A percentile compares a stretch with the other conserved stretches of the same genome.
Conservation (phyloP, 441 rosid species). For the Arabidopsis hybrid region DNA sequence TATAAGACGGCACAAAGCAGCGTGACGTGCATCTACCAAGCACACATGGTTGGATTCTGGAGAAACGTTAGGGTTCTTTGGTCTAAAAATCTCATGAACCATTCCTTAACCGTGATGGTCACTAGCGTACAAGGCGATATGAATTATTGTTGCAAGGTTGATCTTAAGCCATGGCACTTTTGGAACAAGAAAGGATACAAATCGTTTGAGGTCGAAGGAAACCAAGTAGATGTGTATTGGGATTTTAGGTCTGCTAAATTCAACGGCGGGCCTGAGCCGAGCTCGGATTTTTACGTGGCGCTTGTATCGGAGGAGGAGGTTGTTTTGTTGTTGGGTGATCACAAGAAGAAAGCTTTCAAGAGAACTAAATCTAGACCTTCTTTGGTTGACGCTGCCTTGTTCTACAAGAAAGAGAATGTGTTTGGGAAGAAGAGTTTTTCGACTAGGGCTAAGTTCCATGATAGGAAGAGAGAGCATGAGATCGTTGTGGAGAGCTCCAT, state of each 20-base stretch:
- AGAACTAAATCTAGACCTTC: conserved; percentile 71
- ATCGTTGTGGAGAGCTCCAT: conserved; percentile 66
- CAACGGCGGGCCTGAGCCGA: conserved; percentile 54
- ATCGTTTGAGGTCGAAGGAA: conserved; percentile 59
- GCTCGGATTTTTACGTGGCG: conserved; percentile 65
- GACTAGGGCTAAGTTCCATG: conserved; percentile 61
- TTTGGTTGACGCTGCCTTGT: conserved; percentile 54
- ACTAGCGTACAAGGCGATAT: conserved; percentile 54
- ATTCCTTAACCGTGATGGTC: conserved; percentile 57
- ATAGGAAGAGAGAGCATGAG: conserved; percentile 64
- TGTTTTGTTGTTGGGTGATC: conserved; percentile 64
- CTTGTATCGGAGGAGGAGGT: conserved; percentile 68
- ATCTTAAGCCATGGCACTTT: conserved; percentile 78
- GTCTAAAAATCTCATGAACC: conserved; percentile 71
- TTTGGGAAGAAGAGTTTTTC: conserved; percentile 64
- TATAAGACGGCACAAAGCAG: conserved; percentile 48
- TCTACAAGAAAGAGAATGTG: conserved; percentile 70
- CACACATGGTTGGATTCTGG: conserved; percentile 45
- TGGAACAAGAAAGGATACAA: conserved; percentile 77
- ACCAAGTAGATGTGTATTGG: conserved; percentile 64
- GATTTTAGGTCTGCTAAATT: conserved; percentile 76
- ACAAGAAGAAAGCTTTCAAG: conserved; percentile 72
- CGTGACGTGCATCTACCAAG: conserved; percentile 46
- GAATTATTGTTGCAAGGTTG: conserved; percentile 64
- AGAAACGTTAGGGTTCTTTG: conserved; percentile 51